These are phyloP conservation scores for Cystobasidium ongulense DNA, from an alignment of 768 basidiomycete species.

Conservation along the genomic window DNA sequence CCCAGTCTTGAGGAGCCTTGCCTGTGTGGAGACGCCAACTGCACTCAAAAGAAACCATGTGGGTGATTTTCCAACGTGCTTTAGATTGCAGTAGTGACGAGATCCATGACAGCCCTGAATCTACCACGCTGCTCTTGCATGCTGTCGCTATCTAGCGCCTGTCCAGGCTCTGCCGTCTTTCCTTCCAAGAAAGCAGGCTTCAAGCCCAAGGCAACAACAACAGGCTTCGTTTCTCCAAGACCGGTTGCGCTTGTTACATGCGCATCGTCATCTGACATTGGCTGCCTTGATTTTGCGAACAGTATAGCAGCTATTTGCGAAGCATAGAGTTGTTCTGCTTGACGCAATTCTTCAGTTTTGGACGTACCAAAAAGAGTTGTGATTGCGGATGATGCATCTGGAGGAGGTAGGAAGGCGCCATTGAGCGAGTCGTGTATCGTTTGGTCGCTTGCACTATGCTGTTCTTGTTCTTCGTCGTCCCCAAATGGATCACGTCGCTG, in stretches of 20 bases:
- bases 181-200: constrained; percentile 11
- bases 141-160: background rate
- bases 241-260: background rate
- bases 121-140: background rate
- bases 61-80: too few species aligned
- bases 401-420: constrained; percentile 6
- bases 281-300: background rate
- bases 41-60: too few species aligned
- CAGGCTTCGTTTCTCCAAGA: background rate
- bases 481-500: background rate
- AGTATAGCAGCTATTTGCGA: constrained; percentile 24
- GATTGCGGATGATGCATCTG: constrained; percentile 6
- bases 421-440: background rate
- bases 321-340: constrained; percentile 10
- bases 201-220: background rate
- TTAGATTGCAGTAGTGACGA: background rate
- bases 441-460: background rate
- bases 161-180: background rate
- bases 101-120: background rate
- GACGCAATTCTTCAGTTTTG: background rate
- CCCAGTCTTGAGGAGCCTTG: too few species aligned
- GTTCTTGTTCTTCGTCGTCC: background rate
- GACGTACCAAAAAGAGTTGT: constrained; percentile 14
- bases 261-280: background rate
- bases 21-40: too few species aligned